Conservation (phyloP, 176 grass and related monocot genomes). For the Microstegium vimineum region DNA sequence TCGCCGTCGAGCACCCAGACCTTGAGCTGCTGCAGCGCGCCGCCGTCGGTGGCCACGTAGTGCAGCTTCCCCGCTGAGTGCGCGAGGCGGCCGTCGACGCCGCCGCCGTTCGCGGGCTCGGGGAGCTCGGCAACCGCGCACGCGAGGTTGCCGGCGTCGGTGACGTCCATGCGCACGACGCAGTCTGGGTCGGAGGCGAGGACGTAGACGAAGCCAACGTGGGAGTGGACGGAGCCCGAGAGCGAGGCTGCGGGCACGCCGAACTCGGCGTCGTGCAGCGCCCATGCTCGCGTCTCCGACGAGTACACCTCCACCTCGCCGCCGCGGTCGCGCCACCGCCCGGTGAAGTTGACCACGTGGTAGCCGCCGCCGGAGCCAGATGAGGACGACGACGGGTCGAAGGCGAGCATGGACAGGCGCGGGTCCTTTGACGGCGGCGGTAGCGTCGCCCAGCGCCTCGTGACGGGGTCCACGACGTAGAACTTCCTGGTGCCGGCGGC, state of each 20-base stretch:
- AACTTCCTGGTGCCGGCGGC: not conserved
- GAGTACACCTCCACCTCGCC: slow-evolving; percentile 60
- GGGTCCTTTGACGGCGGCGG: slow-evolving; percentile 27
- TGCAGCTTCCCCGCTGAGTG: slow-evolving; percentile 40
- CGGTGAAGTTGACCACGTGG: slow-evolving; percentile 57
- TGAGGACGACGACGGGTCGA: slow-evolving; percentile 30
- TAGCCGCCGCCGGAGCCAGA: slow-evolving; percentile 16
- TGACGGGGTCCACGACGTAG: slow-evolving; percentile 52
- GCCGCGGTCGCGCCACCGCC: slow-evolving; percentile 20
- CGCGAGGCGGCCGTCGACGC: slow-evolving; percentile 22
- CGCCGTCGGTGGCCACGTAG: slow-evolving; percentile 35
- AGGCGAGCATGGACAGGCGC: slow-evolving; percentile 48
- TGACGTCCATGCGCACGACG: slow-evolving; percentile 35
- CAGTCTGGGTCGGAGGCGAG: slow-evolving; percentile 35
- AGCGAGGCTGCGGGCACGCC: slow-evolving; percentile 32
- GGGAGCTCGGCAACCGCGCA: slow-evolving; percentile 38
- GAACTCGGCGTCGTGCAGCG: slow-evolving; percentile 21
- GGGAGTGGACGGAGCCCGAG: slow-evolving; percentile 39
- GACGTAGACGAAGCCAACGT: slow-evolving; percentile 40
- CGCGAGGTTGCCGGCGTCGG: not conserved
- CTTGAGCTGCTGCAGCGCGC: slow-evolving; percentile 13
- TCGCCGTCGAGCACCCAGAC: slow-evolving; percentile 42
- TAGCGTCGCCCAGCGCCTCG: slow-evolving; percentile 37
- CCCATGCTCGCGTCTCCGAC: slow-evolving; percentile 39
- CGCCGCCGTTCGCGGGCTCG: slow-evolving; percentile 10